These are phyloP conservation scores for Sugiyamaella boreocaroliniensis DNA, from an alignment of 805 yeast genomes.

Conservation along the genomic window DNA sequence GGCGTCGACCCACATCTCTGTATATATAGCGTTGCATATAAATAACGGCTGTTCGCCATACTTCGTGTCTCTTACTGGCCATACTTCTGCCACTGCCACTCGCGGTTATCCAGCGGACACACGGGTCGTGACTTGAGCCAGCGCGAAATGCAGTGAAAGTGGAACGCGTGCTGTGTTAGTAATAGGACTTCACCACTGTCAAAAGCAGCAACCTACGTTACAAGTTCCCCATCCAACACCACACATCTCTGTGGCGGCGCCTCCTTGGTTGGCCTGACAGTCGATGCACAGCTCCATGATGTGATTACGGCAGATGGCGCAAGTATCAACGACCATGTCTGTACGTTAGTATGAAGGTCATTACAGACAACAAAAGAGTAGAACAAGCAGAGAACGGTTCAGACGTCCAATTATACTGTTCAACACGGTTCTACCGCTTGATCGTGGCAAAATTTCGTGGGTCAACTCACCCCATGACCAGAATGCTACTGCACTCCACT, in stretches of 20 bases:
- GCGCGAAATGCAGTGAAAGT: constrained; percentile 89
- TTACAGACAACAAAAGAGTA: neutral
- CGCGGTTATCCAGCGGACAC: constrained; percentile 92
- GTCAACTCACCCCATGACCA: constrained; percentile 89
- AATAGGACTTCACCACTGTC: no score
- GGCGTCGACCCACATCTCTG: neutral
- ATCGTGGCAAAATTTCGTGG: neutral
- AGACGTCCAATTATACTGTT: no score
- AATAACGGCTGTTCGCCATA: neutral
- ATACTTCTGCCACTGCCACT: constrained; percentile 73
- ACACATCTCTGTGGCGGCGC: constrained; percentile 63
- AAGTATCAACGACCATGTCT: constrained; percentile 80
- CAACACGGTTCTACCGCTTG: no score
- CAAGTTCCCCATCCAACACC: constrained; percentile 96
- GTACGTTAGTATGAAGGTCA: no score
- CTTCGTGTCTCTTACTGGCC: constrained; percentile 43
- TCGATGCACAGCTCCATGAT: constrained; percentile 96
- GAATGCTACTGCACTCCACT: constrained; percentile 98
- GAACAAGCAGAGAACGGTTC: neutral
- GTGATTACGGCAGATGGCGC: constrained; percentile 97
- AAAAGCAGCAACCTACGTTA: constrained; percentile 37
- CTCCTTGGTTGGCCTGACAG: constrained; percentile 79
- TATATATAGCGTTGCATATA: constrained; percentile 5
- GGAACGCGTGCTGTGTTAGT: constrained; percentile 74
- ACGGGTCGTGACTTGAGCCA: constrained; percentile 95